phyloP scores from a whole-genome alignment of 2,329 filamentous ascomycete species.

The Raffaelea ambrosiae region DNA sequence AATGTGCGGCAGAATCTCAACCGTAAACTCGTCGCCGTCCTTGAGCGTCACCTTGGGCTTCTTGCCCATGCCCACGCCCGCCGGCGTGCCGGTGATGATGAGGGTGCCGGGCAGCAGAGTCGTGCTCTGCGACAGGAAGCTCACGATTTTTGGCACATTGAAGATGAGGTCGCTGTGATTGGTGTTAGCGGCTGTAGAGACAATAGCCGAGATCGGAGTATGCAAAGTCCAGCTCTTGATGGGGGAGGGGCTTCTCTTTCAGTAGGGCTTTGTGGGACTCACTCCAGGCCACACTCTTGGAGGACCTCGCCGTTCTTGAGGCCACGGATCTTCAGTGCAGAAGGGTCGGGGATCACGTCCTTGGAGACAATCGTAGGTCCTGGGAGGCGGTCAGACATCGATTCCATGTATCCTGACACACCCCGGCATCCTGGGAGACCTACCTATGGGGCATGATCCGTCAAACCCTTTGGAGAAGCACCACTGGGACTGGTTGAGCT shows the following conservation, averaged over 20 bases:
- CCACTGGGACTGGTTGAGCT: constrained; percentile 46
- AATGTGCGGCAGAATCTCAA: constrained; percentile 33
- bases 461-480: constrained; percentile 54
- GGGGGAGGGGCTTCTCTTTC: no score
- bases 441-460: constrained; percentile 38
- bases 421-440: no score
- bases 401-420: no score
- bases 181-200: no score
- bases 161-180: constrained; percentile 43
- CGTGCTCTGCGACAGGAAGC: constrained; percentile 33
- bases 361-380: constrained; percentile 42
- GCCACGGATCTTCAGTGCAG: constrained; percentile 30
- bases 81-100: constrained; percentile 34
- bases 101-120: constrained; percentile 29
- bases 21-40: constrained; percentile 31
- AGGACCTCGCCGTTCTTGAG: constrained; percentile 32
- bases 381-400: no score
- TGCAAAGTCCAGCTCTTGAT: not conserved
- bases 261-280: not conserved
- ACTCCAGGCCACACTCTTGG: constrained; percentile 8
- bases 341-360: constrained; percentile 30
- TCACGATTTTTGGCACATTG: constrained; percentile 33
- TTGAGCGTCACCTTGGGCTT: constrained; percentile 26
- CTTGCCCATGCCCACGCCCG: constrained; percentile 29
- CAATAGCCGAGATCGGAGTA: no score